Evolutionary conservation across 495 filamentous ascomycete species (phyloP).

Genomic region (Neurospora cerealis): DNA sequence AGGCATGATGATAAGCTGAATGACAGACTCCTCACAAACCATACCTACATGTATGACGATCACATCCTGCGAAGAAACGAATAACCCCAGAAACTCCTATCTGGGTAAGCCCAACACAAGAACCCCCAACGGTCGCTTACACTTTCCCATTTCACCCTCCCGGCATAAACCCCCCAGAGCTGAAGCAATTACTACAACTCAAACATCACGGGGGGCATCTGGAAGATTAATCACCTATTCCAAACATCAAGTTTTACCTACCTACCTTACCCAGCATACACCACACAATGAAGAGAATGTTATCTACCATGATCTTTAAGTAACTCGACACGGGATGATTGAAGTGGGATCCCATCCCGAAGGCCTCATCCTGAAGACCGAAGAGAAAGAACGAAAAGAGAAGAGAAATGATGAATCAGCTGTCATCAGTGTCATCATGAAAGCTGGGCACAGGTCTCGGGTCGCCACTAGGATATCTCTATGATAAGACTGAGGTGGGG

Average conservation of each 20-base stretch:
- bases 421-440: background rate
- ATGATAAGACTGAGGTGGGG: background rate
- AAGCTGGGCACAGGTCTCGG: background rate
- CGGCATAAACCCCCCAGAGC: background rate
- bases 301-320: background rate
- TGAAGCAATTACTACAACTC: background rate
- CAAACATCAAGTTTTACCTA: background rate
- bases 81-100: background rate
- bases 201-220: background rate
- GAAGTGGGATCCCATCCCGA: background rate
- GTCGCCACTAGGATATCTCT: background rate
- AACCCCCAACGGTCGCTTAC: background rate
- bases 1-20: background rate
- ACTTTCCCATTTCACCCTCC: background rate
- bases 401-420: background rate
- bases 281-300: background rate
- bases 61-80: background rate
- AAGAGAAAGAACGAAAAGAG: background rate
- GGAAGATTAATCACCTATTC: background rate
- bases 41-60: background rate
- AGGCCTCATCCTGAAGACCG: background rate
- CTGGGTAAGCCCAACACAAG: background rate
- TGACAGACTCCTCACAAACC: background rate
- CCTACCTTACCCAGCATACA: background rate
- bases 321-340: background rate